Conservation (phyloP, 495 filamentous ascomycete genomes). For the Letharia columbiana region DNA sequence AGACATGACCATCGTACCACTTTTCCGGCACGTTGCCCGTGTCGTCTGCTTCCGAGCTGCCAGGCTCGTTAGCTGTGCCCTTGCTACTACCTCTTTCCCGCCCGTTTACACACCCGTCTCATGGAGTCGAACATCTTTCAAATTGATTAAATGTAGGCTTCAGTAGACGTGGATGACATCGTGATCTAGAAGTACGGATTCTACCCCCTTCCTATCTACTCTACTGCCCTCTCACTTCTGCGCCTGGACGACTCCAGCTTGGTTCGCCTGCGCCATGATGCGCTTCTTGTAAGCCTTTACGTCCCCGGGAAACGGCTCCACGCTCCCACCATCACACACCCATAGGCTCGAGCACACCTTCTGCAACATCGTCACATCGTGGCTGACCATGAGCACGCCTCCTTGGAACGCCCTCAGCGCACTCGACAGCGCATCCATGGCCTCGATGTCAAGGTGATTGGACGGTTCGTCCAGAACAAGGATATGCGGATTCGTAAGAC, state of each 20-base stretch:
- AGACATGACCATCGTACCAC: no score
- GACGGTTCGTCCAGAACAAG: conserved; percentile 96
- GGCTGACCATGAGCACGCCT: conserved; percentile 95
- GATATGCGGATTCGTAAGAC: conserved; percentile 89
- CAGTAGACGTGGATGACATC: no score
- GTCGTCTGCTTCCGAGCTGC: no score
- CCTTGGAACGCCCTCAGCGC: conserved; percentile 83
- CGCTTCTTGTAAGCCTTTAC: conserved; percentile 97
- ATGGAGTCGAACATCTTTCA: no score
- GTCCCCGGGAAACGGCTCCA: conserved; percentile 94
- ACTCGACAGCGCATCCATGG: conserved; percentile 88
- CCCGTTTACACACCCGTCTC: no score
- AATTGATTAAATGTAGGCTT: no score
- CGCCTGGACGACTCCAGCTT: neutral
- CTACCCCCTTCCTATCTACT: neutral
- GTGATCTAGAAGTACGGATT: neutral
- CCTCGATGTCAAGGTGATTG: conserved; percentile 98
- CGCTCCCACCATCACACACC: conserved; percentile 91
- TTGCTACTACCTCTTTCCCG: no score
- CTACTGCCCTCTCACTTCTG: neutral
- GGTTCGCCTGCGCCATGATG: conserved; percentile 75
- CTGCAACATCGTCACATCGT: conserved; percentile 98
- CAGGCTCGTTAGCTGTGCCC: no score
- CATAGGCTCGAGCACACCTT: conserved; percentile 89
- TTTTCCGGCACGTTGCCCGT: no score